These are phyloP conservation scores for Ochromonas danica DNA, from an alignment of 108 stramenopile species.

Conservation along the genomic window DNA sequence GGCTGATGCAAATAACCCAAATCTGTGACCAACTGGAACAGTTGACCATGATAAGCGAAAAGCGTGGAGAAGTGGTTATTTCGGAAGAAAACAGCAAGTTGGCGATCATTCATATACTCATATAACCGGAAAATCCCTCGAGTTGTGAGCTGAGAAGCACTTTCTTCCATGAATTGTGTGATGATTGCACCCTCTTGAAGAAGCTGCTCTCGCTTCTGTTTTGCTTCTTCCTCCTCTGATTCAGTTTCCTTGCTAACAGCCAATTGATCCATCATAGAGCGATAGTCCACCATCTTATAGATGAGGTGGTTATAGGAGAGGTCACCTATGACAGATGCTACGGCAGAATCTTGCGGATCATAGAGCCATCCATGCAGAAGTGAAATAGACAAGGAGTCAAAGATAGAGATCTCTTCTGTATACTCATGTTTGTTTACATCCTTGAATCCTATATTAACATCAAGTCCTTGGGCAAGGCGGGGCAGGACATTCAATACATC, in stretches of 20 bases:
- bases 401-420: constrained; percentile 74
- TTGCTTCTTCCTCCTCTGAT: constrained; percentile 27
- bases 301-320: constrained; percentile 88
- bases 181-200: constrained; percentile 60
- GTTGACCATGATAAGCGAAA: constrained; percentile 70
- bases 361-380: constrained; percentile 96
- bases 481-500: constrained; percentile 78
- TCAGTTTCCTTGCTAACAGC: constrained; percentile 24
- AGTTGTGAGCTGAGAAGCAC: constrained; percentile 80
- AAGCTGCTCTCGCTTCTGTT: constrained; percentile 36
- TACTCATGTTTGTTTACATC: constrained; percentile 79
- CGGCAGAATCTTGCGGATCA: constrained; percentile 70
- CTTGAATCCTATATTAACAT: constrained; percentile 88
- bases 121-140: constrained; percentile 73
- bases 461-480: constrained; percentile 82
- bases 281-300: constrained; percentile 70
- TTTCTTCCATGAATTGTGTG: constrained; percentile 64
- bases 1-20: constrained; percentile 77
- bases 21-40: constrained; percentile 88
- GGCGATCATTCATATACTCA: constrained; percentile 64
- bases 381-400: constrained; percentile 78
- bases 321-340: constrained; percentile 46
- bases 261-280: constrained; percentile 33
- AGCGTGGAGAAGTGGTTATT: constrained; percentile 93
- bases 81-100: constrained; percentile 84